Base-by-base conservation (phyloP, 2,329 filamentous ascomycete species). In the Sporothrix phasma region DNA sequence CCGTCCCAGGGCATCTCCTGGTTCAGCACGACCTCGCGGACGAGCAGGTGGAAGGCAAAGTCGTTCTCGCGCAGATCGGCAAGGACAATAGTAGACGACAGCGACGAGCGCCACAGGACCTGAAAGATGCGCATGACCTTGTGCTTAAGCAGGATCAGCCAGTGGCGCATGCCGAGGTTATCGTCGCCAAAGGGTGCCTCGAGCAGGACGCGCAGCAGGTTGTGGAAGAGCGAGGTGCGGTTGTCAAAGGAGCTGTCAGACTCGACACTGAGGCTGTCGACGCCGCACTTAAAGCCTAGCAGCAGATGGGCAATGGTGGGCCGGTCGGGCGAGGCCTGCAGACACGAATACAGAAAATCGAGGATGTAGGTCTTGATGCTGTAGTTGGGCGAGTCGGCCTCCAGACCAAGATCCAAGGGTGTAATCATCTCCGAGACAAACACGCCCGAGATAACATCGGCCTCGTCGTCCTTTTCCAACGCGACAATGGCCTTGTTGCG, bases 221-320 rank as follows among this genome's bases (percentile, higher is more conserved):
- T 83, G 76, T 99, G 93, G 72, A 99, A 92, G 15, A 99, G 78
- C 0, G 94, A 93, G 22, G 82, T 82, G 15, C 85, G 83, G 17
- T 83, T 79, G 13, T 86, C 83, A 74, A 96, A 95, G 2, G 88
- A 76, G 56, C 91, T 84, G 31, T 86, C 83, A 1, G 85, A 77
- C 60, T 88, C 81, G 37, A 94, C 78, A 26, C 85, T 85, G 2
- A 97, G 78, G 10, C 82, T 82, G 67, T 86, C 87, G 41, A 88
- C 84, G 49, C 86, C 84, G 70, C 91, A 95, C 64, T 83, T 83
- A 73, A 99, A 97, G 0, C 94, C 94, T 5, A 99, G 84, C 1
- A 99, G 79, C 53, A 96, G 81, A 74, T 99, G 95, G 0, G 93
- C 94, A 69, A 99, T 87, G 1, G 88, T 95, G 4, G 94, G 92